Base-by-base conservation (phyloP, 805 yeast genomes). In the Pichia californica region DNA sequence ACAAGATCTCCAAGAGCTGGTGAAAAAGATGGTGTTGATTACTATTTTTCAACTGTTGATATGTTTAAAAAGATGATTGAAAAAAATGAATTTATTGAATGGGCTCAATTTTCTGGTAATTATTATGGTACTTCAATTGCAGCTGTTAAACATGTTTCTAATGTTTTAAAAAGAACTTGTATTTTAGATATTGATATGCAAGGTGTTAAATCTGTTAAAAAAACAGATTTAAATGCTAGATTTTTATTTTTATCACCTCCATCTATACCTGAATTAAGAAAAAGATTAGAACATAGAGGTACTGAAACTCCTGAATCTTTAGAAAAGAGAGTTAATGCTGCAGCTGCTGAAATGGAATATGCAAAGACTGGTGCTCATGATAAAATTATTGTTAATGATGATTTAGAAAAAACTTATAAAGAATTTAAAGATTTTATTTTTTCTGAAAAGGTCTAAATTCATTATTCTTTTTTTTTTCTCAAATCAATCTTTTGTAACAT, bases 131-230 rank as follows among this genome's bases (percentile, higher is more conserved):
- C 99, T 39, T 73, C 96, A 37, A 73, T 88, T 56, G 82, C 79
- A 58, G 82, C 96, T 26, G 97, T 93, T 36, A 75, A 84, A 54
- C 82, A 81, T 50, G 89, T 85, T 36, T 63, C 74, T 39, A 70
- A 74, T 36, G 64, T 66, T 41, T 62, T 73, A 47, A 85, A 88
- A 55, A 79, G 74, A 64, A 82, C 81, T 41, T 93, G 98, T 70
- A 81, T 93, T 50, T 73, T 93, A 61, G 99, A 93, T 67, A 93
- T 93, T 53, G 99, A 93, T 75, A 89, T 91, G 97, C 98, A 93
- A 70, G 99, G 99, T 53, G 99, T 93, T 57, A 83, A 85, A 68
- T 74, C 88, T 21, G 96, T 93, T 52, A 93, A 93, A 69, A 68
- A 77, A 43, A 78, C 95, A 15, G 77, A 77, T 52, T 73, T 93